Evolutionary conservation across 345 rosid genomes (phyloP), one percentile per base, ranked within the genome.

Genomic region (Populus ilicifolia): DNA sequence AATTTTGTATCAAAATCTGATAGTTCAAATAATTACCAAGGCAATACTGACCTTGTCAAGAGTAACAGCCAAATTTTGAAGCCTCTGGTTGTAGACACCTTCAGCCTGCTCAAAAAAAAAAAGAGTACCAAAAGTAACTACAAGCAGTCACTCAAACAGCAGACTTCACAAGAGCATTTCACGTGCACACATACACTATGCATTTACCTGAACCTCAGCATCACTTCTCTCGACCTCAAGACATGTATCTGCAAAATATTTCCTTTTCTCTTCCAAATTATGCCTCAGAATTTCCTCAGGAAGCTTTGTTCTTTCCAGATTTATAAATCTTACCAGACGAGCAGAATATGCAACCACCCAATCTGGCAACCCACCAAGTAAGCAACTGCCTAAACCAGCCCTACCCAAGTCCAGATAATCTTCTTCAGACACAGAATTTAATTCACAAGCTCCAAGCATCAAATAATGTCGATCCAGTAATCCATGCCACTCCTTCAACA

Each of bases 71-170:
- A 96, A 81, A 88, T 96, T 96, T 85, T 96, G 99, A 82, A 96
- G 97, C 87, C 99, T 91, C 92, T 96, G 99, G 84, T 96, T 96
- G 86, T 92, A 94, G 76, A 96, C 99, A 76, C 99, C 99, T 89
- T 96, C 99, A 71, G 99, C 99, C 99, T 96, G 89, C 68, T 29
- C 33, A 80, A 70, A 70, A 43, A 70, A 70, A 43, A 59, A 82
- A 72, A 69, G 85, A 86, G 79, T 30, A 74, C 35, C 67, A 75
- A 48, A 61, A n/a, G 23, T 65, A 79, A 83, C 74, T 33, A 25
- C 64, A 64, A 84, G 66, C 54, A 29, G 50, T 44, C 66, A 52
- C 41, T 71, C 23, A 21, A 18, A n/a, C 43, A 82, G 70, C 41
- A 72, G 72, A 21, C 69, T 46, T 35, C n/a, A 29, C 0, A 30